A percentile compares a stretch with the other conserved stretches of the same genome.
phyloP scores from a whole-genome alignment of 2,329 filamentous ascomycete species.

The Cladosporium sphaerospermum region DNA sequence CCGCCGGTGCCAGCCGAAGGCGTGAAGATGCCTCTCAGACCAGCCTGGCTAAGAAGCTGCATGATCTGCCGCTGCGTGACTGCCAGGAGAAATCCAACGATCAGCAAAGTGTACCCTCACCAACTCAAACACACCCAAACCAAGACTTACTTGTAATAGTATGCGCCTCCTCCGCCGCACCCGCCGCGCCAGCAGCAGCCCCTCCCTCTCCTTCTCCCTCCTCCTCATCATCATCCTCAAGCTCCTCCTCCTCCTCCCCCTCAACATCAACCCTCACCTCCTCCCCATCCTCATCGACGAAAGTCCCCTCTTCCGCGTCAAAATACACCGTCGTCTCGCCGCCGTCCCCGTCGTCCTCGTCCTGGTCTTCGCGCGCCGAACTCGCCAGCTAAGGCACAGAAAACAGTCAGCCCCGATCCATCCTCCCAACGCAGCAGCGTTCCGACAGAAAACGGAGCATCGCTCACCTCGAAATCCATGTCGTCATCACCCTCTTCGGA shows the following conservation, averaged over 20 bases:
- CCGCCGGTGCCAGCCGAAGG: slow-evolving; percentile 18
- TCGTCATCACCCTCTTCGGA: slow-evolving; percentile 37
- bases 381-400: slow-evolving; percentile 26
- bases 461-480: slow-evolving; percentile 42
- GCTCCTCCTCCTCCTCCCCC: slow-evolving; percentile 28
- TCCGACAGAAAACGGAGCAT: not conserved
- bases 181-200: not conserved
- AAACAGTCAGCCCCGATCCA: not conserved
- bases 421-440: not conserved
- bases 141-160: slow-evolving; percentile 1
- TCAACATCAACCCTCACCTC: slow-evolving; percentile 22
- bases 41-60: slow-evolving; percentile 48
- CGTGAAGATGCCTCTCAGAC: slow-evolving; percentile 48
- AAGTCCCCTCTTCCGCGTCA: slow-evolving; percentile 34
- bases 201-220: slow-evolving; percentile 21
- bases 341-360: slow-evolving; percentile 37
- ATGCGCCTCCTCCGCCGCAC: not conserved
- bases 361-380: slow-evolving; percentile 33
- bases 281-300: slow-evolving; percentile 22
- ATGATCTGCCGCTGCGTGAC: slow-evolving; percentile 47
- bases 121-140: not conserved
- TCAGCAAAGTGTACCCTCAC: not conserved
- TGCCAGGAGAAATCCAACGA: slow-evolving; percentile 13
- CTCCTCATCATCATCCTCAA: slow-evolving; percentile 20
- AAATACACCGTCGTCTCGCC: slow-evolving; percentile 34